Conservation (phyloP, 495 filamentous ascomycete species). For the Tuber microsphaerosporum region DNA sequence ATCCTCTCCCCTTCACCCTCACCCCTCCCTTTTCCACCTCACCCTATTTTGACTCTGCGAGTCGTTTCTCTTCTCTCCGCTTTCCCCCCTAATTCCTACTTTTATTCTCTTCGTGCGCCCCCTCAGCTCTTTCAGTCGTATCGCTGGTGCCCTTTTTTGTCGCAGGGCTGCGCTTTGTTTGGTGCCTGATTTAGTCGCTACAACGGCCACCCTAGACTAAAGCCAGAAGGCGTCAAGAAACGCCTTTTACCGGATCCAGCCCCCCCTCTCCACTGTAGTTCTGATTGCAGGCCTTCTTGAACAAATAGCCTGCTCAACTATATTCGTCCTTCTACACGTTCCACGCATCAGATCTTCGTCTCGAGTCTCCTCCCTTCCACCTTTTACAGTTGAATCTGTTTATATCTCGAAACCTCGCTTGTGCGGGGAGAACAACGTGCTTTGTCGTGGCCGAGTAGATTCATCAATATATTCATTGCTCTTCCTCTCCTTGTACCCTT, state of each 20-base stretch:
- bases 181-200: slow-evolving; percentile 29
- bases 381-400: slow-evolving; percentile 5
- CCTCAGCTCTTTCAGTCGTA: slow-evolving; percentile 23
- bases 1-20: slow-evolving; percentile 24
- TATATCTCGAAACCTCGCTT: slow-evolving; percentile 5
- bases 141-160: slow-evolving; percentile 26
- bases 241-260: neutral
- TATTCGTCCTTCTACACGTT: slow-evolving; percentile 24
- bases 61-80: slow-evolving; percentile 36
- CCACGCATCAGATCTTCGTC: slow-evolving; percentile 27
- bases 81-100: slow-evolving; percentile 34
- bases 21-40: slow-evolving; percentile 19
- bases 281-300: slow-evolving; percentile 6
- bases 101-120: slow-evolving; percentile 34
- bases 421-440: neutral
- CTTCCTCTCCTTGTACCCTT: slow-evolving; percentile 7
- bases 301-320: slow-evolving; percentile 28
- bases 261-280: neutral
- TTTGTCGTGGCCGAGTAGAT: neutral
- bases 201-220: slow-evolving; percentile 24
- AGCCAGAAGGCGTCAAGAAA: slow-evolving; percentile 7
- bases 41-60: slow-evolving; percentile 34
- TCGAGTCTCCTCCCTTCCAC: slow-evolving; percentile 22
- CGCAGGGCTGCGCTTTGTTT: slow-evolving; percentile 34
- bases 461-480: neutral